Percentiles rank a stretch among this genome's conserved stretches.
These are phyloP conservation scores for Metschnikowia drakensbergensis DNA, from an alignment of 805 yeast genomes.

Conservation along the genomic window DNA sequence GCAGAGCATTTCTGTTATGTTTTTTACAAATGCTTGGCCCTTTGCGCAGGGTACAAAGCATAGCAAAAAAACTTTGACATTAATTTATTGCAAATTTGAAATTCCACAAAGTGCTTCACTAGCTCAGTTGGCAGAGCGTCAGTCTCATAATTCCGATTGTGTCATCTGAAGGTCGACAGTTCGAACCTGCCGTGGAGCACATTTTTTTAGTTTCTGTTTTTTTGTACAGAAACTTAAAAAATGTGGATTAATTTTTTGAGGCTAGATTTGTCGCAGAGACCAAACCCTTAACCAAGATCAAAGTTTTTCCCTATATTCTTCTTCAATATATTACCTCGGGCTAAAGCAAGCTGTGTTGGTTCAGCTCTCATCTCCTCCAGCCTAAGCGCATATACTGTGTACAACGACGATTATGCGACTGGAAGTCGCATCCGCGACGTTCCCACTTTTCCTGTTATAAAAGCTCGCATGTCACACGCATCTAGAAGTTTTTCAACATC, in stretches of 20 bases:
- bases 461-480: not conserved
- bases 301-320: too few relatives aligned
- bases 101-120: conserved; percentile 14
- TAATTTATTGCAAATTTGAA: not conserved
- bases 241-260: too few relatives aligned
- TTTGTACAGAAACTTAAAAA: too few relatives aligned
- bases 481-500: not conserved
- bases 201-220: conserved; percentile 9
- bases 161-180: conserved; percentile 46
- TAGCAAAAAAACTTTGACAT: too few relatives aligned
- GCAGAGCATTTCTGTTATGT: too few relatives aligned
- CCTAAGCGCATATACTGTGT: conserved; percentile 6
- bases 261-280: too few relatives aligned
- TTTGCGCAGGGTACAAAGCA: too few relatives aligned
- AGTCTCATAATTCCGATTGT: conserved; percentile 19
- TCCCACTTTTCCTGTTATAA: not conserved
- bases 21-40: too few relatives aligned
- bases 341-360: too few relatives aligned
- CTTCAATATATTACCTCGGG: too few relatives aligned
- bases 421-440: not conserved
- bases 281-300: too few relatives aligned
- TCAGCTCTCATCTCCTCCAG: too few relatives aligned
- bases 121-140: conserved; percentile 23
- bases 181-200: conserved; percentile 47
- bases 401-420: conserved; percentile 1